Percentiles rank a stretch among this genome's conserved stretches.
These are phyloP conservation scores for Paxillus rubicundulus DNA, from an alignment of 768 basidiomycete species.

Conservation along the genomic window DNA sequence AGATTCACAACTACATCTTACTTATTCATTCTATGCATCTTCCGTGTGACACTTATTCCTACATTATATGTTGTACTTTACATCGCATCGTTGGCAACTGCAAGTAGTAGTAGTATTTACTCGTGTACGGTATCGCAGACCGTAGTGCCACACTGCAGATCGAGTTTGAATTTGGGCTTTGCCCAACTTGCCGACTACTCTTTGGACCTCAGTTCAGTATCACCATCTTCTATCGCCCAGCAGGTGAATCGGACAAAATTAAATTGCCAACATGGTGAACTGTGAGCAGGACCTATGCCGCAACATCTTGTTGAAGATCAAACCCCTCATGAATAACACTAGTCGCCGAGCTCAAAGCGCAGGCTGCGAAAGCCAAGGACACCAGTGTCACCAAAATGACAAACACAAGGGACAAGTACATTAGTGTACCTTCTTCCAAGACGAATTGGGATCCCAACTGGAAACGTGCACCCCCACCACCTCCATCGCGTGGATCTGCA, in stretches of 20 bases:
- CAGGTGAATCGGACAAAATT: not conserved
- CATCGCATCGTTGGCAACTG: not conserved
- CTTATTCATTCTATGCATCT: not conserved
- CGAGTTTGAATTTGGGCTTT: too few relatives aligned
- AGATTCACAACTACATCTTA: not conserved
- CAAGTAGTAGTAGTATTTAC: too few relatives aligned
- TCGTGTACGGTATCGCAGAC: too few relatives aligned
- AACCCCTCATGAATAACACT: slow-evolving; percentile 3
- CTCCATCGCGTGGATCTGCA: slow-evolving; percentile 16
- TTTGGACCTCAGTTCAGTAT: not conserved
- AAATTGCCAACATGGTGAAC: slow-evolving; percentile 22
- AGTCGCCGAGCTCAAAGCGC: slow-evolving; percentile 68
- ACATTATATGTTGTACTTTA: slow-evolving; percentile 2
- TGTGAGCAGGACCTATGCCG: slow-evolving; percentile 21
- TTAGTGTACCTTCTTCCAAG: slow-evolving; percentile 56
- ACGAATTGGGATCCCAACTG: slow-evolving; percentile 62
- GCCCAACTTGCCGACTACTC: not conserved
- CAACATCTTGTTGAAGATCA: not conserved
- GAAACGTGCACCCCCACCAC: slow-evolving; percentile 47
- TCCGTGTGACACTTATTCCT: not conserved
- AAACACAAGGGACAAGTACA: slow-evolving; percentile 53
- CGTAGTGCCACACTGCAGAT: too few relatives aligned
- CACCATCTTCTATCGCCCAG: not conserved
- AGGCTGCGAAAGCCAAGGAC: slow-evolving; percentile 61
- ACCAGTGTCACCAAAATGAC: slow-evolving; percentile 49